Evolutionary conservation across 306 rosid species (phyloP).

Genomic region (Quillaja saponaria): DNA sequence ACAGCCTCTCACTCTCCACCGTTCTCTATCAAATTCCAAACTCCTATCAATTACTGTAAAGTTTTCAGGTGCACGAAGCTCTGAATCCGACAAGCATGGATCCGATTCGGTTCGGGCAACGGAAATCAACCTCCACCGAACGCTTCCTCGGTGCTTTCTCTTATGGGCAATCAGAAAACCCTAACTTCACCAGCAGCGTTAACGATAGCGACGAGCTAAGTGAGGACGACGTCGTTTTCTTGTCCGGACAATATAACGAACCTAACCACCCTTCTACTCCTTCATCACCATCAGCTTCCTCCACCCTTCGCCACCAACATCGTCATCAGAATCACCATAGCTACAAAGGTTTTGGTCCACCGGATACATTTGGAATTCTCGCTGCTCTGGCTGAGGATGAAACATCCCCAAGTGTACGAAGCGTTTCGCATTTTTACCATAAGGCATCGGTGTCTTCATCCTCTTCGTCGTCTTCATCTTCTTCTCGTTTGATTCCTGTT

Average conservation of each 20-base stretch:
- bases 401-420: constrained; percentile 31
- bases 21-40: background rate
- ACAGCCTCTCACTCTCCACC: background rate
- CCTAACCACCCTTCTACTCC: constrained; percentile 35
- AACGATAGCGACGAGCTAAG: constrained; percentile 45
- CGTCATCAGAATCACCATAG: constrained; percentile 24
- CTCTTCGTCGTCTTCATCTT: constrained; percentile 47
- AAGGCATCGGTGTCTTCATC: constrained; percentile 59
- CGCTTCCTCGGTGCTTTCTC: constrained; percentile 46
- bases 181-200: constrained; percentile 10
- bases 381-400: constrained; percentile 75
- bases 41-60: too few species aligned
- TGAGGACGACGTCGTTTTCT: constrained; percentile 76
- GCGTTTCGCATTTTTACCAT: constrained; percentile 44
- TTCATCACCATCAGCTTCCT: constrained; percentile 38
- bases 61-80: too few species aligned
- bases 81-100: background rate
- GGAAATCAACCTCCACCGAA: constrained; percentile 35
- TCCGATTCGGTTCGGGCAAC: constrained; percentile 37
- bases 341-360: constrained; percentile 38
- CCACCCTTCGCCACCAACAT: constrained; percentile 39
- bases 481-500: constrained; percentile 53
- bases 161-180: constrained; percentile 31
- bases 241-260: constrained; percentile 47
- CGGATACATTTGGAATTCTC: constrained; percentile 74